phyloP scores from a whole-genome alignment of 768 basidiomycete genomes.

The Sporobolomyces pararoseus region DNA sequence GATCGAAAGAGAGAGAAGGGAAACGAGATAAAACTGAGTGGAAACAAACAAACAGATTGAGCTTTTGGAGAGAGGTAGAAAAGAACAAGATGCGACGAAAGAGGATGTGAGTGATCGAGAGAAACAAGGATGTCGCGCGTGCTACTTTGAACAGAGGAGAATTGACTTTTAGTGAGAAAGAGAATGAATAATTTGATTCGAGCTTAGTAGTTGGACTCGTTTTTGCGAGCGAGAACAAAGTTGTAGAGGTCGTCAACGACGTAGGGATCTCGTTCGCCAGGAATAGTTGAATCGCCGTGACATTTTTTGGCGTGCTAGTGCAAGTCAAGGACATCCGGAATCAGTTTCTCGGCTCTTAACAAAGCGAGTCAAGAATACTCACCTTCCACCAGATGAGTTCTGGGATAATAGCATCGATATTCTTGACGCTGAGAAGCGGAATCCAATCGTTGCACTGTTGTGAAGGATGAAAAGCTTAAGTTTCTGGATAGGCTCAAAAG shows the following conservation, averaged over 20 bases:
- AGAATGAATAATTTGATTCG: background rate
- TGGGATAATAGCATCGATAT: constrained; percentile 65
- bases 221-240: constrained; percentile 27
- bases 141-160: too few species aligned
- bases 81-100: background rate
- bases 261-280: constrained; percentile 61
- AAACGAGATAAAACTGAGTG: too few species aligned
- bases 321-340: too few species aligned
- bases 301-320: constrained; percentile 77
- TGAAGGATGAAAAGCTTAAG: background rate
- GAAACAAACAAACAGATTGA: background rate
- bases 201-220: constrained; percentile 8
- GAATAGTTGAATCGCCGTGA: constrained; percentile 60
- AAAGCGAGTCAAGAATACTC: background rate
- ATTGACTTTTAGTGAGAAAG: background rate
- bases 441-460: constrained; percentile 65
- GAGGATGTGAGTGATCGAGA: too few species aligned
- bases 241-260: constrained; percentile 55
- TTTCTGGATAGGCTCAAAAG: too few species aligned
- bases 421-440: constrained; percentile 67
- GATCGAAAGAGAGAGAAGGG: too few species aligned
- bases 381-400: constrained; percentile 63
- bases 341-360: too few species aligned
- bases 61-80: background rate
- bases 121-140: too few species aligned